Evolutionary conservation across 1,284 basidiomycete genomes (phyloP).

Genomic region (Apiotrichum mycotoxinovorans): DNA sequence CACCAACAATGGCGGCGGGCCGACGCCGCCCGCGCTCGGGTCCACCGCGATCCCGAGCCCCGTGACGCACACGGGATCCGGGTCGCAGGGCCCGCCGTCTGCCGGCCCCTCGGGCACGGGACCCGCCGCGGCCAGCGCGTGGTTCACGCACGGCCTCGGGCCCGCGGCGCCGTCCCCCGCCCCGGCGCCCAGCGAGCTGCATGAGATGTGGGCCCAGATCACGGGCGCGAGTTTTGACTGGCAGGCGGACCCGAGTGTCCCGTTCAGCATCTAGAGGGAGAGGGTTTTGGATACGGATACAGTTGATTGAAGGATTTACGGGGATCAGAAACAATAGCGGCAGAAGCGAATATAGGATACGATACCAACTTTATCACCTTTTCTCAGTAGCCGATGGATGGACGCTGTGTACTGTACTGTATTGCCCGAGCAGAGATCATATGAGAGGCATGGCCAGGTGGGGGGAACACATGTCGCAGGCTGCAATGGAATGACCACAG

Average conservation of each 20-base stretch:
- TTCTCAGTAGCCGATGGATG: too few relatives aligned
- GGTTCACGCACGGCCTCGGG: slow-evolving; percentile 15
- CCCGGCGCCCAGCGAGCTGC: slow-evolving; percentile 17
- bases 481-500: too few relatives aligned
- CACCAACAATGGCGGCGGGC: background rate
- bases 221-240: slow-evolving; percentile 43
- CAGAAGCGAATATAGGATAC: too few relatives aligned
- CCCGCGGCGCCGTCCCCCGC: slow-evolving; percentile 3
- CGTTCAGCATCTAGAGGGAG: slow-evolving; percentile 37
- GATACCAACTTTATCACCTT: too few relatives aligned
- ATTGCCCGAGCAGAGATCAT: too few relatives aligned
- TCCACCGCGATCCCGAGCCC: slow-evolving; percentile 3
- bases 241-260: slow-evolving; percentile 47
- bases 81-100: background rate
- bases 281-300: too few relatives aligned
- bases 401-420: too few relatives aligned
- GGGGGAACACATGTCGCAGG: too few relatives aligned
- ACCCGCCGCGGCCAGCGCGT: background rate
- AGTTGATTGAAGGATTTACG: too few relatives aligned
- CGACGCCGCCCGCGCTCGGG: background rate
- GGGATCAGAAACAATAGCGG: too few relatives aligned
- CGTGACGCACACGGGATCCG: background rate
- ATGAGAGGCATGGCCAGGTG: too few relatives aligned
- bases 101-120: background rate
- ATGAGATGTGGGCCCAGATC: slow-evolving; percentile 45